Evolutionary conservation across 768 basidiomycete genomes (phyloP), one percentile per base, ranked within the genome.

Genomic region (Phaeotremella fagi): DNA sequence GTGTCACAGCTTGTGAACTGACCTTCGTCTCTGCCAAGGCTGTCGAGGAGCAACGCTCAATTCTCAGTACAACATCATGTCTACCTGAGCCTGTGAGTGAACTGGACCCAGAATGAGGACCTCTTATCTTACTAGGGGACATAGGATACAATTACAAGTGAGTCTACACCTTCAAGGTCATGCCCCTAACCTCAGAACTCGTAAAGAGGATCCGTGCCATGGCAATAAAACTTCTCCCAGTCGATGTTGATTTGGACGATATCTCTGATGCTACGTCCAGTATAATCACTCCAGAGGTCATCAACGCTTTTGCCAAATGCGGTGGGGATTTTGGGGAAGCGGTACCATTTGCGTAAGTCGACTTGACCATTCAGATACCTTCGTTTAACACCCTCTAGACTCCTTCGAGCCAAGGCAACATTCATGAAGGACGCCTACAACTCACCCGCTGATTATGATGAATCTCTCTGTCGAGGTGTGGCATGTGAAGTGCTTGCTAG

Each of bases 321-420:
- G 91, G 87, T 6, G 92, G 92, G 4, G 90, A 94, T 74, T 91
- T 91, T 68, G 73, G 78, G 16, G 87, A 90, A 67, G 87, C 88
- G 23, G 88, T 91, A 14, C 73, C 75, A 1, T 76, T 72, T 57
- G 63, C 61, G 68, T 66, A 16, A 52, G 67, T 52, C 33, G 4
- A 7, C 65, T 60, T 84, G 70, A 26, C 37, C 24, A 41, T 46
- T 54, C 48, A 52, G 44, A 16, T 49, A 15, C 12, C 23, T 27
- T 36, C 4, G 29, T 20, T 12, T 37, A 44, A 4, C 29, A 37
- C 26, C 62, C 20, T 29, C 52, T n/a, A 57, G 61, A 24, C 48
- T 54, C 11, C 54, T 45, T 35, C 52, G 52, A 36, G 56, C 54
- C 3, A 80, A 85, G 44, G 84, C 83, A 22, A 82, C 86, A 53